These are phyloP conservation scores for Saccharomycopsis hybrid DNA, from an alignment of 1,139 yeast species.

Conservation along the genomic window DNA sequence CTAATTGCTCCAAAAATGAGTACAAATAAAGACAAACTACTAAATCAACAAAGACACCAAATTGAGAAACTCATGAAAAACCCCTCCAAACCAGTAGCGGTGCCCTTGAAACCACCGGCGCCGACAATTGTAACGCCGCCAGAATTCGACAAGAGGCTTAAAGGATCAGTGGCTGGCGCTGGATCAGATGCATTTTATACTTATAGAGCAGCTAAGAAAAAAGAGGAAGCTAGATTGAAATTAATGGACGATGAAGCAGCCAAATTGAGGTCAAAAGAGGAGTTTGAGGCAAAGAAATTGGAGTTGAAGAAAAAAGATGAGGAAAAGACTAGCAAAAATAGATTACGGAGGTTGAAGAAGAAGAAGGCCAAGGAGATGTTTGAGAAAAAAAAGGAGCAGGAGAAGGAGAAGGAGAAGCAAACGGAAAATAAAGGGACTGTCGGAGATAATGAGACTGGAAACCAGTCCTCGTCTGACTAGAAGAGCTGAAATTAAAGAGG, in stretches of 20 bases:
- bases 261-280: background rate
- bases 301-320: too few relatives aligned
- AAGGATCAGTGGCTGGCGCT: conserved; percentile 10
- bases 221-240: conserved; percentile 1
- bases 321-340: conserved; percentile 5
- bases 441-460: too few relatives aligned
- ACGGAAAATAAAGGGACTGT: too few relatives aligned
- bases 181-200: conserved; percentile 8
- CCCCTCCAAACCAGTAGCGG: background rate
- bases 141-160: conserved; percentile 1
- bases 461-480: too few relatives aligned
- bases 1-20: background rate
- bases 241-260: conserved; percentile 1
- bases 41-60: background rate
- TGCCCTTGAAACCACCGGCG: background rate
- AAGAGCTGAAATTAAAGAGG: too few relatives aligned
- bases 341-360: conserved; percentile 8
- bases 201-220: conserved; percentile 1
- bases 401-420: too few relatives aligned
- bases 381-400: background rate
- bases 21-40: background rate
- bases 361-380: conserved; percentile 1
- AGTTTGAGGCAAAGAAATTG: background rate
- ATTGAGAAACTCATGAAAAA: background rate
- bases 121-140: background rate